Base-by-base conservation (phyloP, 2,329 filamentous ascomycete genomes). In the Thermomyces lanuginosus region DNA sequence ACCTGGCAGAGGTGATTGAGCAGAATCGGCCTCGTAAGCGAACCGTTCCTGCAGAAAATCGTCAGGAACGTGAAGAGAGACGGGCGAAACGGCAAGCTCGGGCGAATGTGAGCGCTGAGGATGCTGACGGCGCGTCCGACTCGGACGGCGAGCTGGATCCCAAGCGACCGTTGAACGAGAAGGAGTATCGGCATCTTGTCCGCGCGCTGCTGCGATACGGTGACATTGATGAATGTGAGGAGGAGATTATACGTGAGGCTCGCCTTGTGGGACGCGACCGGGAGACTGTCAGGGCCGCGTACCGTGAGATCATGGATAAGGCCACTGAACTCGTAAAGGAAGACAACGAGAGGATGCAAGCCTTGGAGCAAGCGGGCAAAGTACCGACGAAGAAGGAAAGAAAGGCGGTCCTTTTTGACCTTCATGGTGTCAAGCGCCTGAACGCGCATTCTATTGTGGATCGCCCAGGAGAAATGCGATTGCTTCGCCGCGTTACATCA, bases 401-500 rank as follows among this genome's bases (percentile, higher is more conserved):
- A 53, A 98, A 98, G 55, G 89, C 89, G 1, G 81, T 98, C 10
- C 61, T 98, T 22, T 93, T 98, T 43, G 84, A 95, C 48, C 92
- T 84, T 53, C 76, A 78, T 23, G 82, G 84, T 29, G 76, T 93
- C 26, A 92, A 92, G 54, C 84, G 92, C 42, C 70, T 93, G 44
- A 98, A 98, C 46, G 89, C 89, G 1, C 83, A 92, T 53, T 95
- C 89, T 0, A 78, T 93, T 29, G 72, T 92, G 7, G 86, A 95
- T 40, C 76, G 91, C 6, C 86, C 89, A 0, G 70, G 76, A 24
- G 86, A 95, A 45, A 76, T 95, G 63, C 76, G 74, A 32, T 72
- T 93, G 39, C 63, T 98, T 19, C 77, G 75, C 33, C 69, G 81
- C 36, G 72, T 80, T 8, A 72, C 86, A 17, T 66, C 70, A 7